These are phyloP conservation scores for Austropuccinia psidii DNA, from an alignment of 1,284 basidiomycete genomes.

Conservation along the genomic window DNA sequence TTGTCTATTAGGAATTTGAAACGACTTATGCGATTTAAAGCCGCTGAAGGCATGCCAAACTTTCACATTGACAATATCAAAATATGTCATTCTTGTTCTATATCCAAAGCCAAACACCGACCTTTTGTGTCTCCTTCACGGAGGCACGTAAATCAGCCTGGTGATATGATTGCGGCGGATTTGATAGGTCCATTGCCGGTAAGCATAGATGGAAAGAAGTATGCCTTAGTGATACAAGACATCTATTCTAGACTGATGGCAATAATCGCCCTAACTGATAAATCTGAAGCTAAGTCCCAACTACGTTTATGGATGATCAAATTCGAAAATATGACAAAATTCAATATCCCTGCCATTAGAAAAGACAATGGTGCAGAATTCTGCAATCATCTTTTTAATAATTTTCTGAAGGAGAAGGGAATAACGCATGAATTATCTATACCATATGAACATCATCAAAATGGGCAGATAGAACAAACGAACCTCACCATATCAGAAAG, in stretches of 20 bases:
- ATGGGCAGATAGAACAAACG: neutral
- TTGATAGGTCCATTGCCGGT: neutral
- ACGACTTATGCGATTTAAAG: neutral
- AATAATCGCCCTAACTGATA: neutral
- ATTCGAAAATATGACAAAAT: neutral
- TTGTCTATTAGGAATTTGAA: neutral
- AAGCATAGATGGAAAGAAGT: neutral
- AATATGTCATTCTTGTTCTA: neutral
- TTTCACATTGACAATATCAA: neutral
- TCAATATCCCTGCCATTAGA: neutral
- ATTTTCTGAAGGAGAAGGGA: neutral
- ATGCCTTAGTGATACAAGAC: neutral
- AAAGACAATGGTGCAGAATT: neutral
- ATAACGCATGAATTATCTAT: neutral
- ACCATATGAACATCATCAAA: conserved; percentile 7
- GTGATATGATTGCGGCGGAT: neutral
- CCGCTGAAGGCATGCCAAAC: neutral
- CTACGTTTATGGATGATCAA: neutral
- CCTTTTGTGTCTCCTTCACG: neutral
- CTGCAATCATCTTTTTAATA: neutral
- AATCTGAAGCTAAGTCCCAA: neutral
- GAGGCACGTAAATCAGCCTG: neutral
- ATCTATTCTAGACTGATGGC: neutral
- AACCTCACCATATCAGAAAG: neutral
- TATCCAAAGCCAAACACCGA: neutral